A percentile compares a stretch with the other conserved stretches of the same genome.
phyloP scores from a whole-genome alignment of 208 protist genomes.

The Leishmania aethiopica region DNA sequence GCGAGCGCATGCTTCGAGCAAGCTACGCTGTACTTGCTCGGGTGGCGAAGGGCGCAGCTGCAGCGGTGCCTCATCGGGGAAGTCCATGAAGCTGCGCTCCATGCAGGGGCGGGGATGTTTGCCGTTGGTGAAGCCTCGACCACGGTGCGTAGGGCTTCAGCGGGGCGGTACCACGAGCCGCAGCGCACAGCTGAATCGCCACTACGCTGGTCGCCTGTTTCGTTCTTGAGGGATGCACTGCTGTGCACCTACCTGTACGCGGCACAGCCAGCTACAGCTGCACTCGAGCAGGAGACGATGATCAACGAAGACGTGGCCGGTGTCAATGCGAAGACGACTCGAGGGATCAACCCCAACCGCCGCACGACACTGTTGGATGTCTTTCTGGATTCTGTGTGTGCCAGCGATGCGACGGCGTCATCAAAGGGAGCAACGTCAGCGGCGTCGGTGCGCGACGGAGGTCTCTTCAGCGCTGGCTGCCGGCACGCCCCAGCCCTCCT shows the following conservation, averaged over 20 bases:
- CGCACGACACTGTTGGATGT: conserved; percentile 6
- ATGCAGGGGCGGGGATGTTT: neutral
- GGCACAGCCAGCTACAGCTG: neutral
- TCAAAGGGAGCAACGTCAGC: neutral
- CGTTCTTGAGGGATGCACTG: conserved; percentile 31
- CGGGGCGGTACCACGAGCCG: neutral
- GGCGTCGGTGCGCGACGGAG: neutral
- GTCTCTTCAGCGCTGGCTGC: neutral
- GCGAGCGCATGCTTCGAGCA: conserved; percentile 10
- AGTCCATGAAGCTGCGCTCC: neutral
- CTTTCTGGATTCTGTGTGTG: neutral
- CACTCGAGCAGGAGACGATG: neutral
- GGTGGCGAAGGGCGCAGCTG: conserved; percentile 21
- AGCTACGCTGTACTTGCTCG: conserved; percentile 16
- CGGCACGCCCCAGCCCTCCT: neutral
- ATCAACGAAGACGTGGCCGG: neutral
- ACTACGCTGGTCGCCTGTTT: conserved; percentile 33
- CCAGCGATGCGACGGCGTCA: neutral
- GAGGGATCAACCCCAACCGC: neutral
- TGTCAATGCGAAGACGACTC: neutral
- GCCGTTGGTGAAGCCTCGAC: neutral
- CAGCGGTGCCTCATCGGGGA: conserved; percentile 9
- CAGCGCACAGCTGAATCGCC: neutral
- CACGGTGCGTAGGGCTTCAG: neutral
- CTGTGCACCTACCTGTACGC: conserved; percentile 5